phyloP scores from a whole-genome alignment of 2,329 filamentous ascomycete genomes.

The Hysterium pulicare region DNA sequence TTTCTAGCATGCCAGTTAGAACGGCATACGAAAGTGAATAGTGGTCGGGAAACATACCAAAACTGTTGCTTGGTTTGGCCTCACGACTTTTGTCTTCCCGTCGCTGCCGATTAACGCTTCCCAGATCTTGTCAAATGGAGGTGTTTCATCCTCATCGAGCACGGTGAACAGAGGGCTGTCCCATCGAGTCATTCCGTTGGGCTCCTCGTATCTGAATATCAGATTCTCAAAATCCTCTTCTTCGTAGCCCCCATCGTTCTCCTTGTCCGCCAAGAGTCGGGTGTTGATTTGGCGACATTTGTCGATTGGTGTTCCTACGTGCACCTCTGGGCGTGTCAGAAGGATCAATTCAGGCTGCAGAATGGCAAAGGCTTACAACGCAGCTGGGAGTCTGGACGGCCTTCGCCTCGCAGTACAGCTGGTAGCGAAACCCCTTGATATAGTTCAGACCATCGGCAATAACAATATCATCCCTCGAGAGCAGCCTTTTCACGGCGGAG shows the following conservation, averaged over 20 bases:
- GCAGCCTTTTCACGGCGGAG: slow-evolving; percentile 72
- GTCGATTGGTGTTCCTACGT: slow-evolving; percentile 56
- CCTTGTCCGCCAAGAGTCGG: slow-evolving; percentile 46
- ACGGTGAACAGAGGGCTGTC: slow-evolving; percentile 79
- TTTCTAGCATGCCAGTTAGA: too few species aligned
- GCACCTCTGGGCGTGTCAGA: slow-evolving; percentile 47
- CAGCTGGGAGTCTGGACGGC: slow-evolving; percentile 72
- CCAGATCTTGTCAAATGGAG: slow-evolving; percentile 70
- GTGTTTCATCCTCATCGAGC: slow-evolving; percentile 68
- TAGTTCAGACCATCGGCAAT: slow-evolving; percentile 80
- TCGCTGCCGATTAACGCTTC: slow-evolving; percentile 61
- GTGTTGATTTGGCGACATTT: slow-evolving; percentile 60
- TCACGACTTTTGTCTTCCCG: slow-evolving; percentile 64
- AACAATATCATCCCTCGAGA: slow-evolving; percentile 71
- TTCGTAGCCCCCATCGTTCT: slow-evolving; percentile 48
- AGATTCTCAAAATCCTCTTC: slow-evolving; percentile 72
- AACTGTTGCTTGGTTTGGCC: slow-evolving; percentile 73
- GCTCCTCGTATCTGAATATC: slow-evolving; percentile 80
- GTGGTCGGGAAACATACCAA: too few species aligned
- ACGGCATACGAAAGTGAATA: too few species aligned
- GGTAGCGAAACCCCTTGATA: slow-evolving; percentile 87
- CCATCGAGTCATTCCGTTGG: slow-evolving; percentile 81
- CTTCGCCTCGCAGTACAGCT: slow-evolving; percentile 81
- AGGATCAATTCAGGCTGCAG: background rate
- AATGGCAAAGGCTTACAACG: slow-evolving; percentile 51